Evolutionary conservation across 2,329 filamentous ascomycete genomes (phyloP).

Genomic region (Escovopsis sp.): DNA sequence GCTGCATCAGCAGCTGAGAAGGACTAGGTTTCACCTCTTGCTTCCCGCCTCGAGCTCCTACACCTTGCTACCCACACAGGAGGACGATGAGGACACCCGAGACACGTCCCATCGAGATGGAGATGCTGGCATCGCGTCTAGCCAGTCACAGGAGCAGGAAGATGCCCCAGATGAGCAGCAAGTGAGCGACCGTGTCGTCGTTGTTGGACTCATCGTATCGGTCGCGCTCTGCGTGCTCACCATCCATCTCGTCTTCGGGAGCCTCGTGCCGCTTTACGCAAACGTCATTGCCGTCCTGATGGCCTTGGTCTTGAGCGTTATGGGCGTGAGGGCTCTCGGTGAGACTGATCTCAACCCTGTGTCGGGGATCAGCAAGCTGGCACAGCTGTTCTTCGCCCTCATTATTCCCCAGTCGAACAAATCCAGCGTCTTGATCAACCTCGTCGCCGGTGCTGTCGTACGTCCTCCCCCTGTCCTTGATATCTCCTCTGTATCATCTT

Average conservation of each 20-base stretch:
- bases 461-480: slow-evolving; percentile 9
- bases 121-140: background rate
- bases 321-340: slow-evolving; percentile 52
- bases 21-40: slow-evolving; percentile 9
- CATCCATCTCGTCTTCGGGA: slow-evolving; percentile 70
- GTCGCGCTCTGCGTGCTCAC: slow-evolving; percentile 65
- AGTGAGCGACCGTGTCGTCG: slow-evolving; percentile 55
- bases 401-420: slow-evolving; percentile 68
- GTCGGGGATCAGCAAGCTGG: slow-evolving; percentile 90
- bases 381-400: slow-evolving; percentile 86
- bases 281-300: slow-evolving; percentile 69
- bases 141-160: slow-evolving; percentile 33
- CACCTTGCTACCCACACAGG: slow-evolving; percentile 7
- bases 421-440: slow-evolving; percentile 85
- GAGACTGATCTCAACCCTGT: slow-evolving; percentile 95
- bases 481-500: background rate
- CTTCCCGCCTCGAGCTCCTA: slow-evolving; percentile 11
- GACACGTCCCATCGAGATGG: slow-evolving; percentile 6
- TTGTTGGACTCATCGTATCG: slow-evolving; percentile 61
- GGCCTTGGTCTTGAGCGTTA: slow-evolving; percentile 63
- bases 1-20: slow-evolving; percentile 6
- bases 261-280: slow-evolving; percentile 63
- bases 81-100: background rate
- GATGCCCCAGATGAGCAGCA: slow-evolving; percentile 78
- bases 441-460: slow-evolving; percentile 76